Percentiles rank a stretch among this genome's conserved stretches.
These are phyloP conservation scores for Paulinella micropora DNA, from an alignment of 78 protist species.

Conservation along the genomic window DNA sequence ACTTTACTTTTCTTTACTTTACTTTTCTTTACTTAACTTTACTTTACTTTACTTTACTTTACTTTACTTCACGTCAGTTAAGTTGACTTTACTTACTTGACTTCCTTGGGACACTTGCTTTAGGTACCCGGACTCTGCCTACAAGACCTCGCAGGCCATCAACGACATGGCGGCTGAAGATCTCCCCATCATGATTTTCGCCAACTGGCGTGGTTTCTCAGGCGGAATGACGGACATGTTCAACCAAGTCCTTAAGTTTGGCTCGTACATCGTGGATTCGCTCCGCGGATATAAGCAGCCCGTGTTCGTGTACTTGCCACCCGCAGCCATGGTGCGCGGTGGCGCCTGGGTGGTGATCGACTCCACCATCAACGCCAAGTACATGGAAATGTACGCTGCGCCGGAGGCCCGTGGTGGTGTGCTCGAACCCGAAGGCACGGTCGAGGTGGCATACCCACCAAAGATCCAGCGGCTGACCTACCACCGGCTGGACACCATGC, in stretches of 20 bases:
- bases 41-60: too few relatives aligned
- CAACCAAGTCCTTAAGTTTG: conserved; percentile 88
- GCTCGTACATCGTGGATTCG: conserved; percentile 81
- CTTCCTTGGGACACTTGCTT: too few relatives aligned
- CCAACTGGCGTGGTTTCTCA: conserved; percentile 91
- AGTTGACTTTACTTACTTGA: too few relatives aligned
- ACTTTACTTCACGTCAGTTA: too few relatives aligned
- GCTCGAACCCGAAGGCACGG: conserved; percentile 82
- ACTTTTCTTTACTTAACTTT: too few relatives aligned
- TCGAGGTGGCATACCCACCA: too few relatives aligned
- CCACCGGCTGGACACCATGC: too few relatives aligned
- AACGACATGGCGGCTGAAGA: conserved; percentile 63
- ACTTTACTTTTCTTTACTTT: too few relatives aligned
- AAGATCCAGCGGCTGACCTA: too few relatives aligned
- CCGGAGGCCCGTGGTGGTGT: conserved; percentile 73
- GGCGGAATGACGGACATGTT: conserved; percentile 96
- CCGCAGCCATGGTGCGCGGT: conserved; percentile 53
- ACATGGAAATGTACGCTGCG: conserved; percentile 85
- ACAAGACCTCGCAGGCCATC: conserved; percentile 88
- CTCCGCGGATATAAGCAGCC: conserved; percentile 76
- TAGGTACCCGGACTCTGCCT: conserved; percentile 92
- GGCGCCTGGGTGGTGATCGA: conserved; percentile 97
- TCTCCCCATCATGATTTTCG: conserved; percentile 59
- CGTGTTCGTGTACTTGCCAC: conserved; percentile 79
- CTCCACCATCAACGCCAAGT: conserved; percentile 67